Evolutionary conservation across 2,329 filamentous ascomycete genomes (phyloP), one percentile per base, ranked within the genome.

Genomic region (Monascus ruber): DNA sequence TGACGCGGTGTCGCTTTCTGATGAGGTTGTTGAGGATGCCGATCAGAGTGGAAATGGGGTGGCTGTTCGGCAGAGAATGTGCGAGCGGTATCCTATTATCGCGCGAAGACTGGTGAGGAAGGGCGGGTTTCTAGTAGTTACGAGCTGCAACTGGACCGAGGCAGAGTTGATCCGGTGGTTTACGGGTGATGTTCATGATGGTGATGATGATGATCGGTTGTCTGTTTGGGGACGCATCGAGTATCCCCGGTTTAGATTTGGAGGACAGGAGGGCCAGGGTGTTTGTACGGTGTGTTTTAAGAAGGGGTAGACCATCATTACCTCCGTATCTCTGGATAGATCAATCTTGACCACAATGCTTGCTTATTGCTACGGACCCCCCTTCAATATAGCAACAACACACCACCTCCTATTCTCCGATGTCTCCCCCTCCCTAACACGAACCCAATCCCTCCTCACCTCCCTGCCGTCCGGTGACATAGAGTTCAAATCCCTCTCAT

Each of bases 111-210:
- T 96, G 46, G 73, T 96, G 37, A 78, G 76, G 50, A 66, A 64
- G 1, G 81, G 80, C 1, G 85, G 85, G 0, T 69, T 85, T 24
- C 75, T 96, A 51, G 63, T 95, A 43, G 77, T 98, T 39, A 96
- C 91, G 39, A 95, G 87, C 62, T 98, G 91, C 61, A 98, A 98
- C 65, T 98, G 91, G 91, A 96, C 89, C 1, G 87, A 91, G 66
- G 75, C 79, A 32, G 91, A 98, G 68, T 64, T 98, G 52, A 69
- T 73, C 43, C 65, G 64, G 10, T 96, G 89, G 87, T 91, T 96
- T 57, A 77, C 73, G 37, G 67, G 62, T 2, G 62, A 43, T 17
- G 45, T 26, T 37, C 39, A 31, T 33, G 59, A 36, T 51, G 56
- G 4, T 45, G 60, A 39, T 4, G 50, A 47, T 28, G 50, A 39